Conservation (phyloP, 345 rosid species). For the Euphorbia peplus region DNA sequence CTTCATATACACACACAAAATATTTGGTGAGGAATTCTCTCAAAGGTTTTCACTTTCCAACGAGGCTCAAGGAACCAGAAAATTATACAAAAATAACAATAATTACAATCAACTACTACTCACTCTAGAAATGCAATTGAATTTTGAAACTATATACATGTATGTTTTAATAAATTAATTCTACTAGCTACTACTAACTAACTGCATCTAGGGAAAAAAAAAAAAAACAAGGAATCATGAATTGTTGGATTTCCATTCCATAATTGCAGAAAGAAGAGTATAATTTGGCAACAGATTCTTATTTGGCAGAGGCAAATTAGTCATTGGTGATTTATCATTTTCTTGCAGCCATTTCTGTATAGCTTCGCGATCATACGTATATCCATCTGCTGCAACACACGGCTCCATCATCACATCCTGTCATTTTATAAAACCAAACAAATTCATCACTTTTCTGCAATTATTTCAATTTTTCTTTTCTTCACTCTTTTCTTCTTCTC, state of each 20-base stretch:
- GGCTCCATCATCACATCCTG: slow-evolving; percentile 85
- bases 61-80: no score
- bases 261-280: slow-evolving; percentile 58
- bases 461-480: not conserved
- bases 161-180: no score
- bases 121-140: no score
- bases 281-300: slow-evolving; percentile 64
- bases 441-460: not conserved
- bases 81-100: no score
- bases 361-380: slow-evolving; percentile 68
- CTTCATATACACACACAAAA: no score
- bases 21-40: no score
- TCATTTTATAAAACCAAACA: slow-evolving; percentile 2
- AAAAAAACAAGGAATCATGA: slow-evolving; percentile 13
- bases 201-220: not conserved
- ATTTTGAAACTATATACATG: no score
- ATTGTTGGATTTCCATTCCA: slow-evolving; percentile 55
- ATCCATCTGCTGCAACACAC: slow-evolving; percentile 87
- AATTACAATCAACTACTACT: no score
- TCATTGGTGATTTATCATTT: slow-evolving; percentile 62
- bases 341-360: slow-evolving; percentile 66
- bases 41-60: no score
- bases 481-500: not conserved
- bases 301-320: slow-evolving; percentile 43
- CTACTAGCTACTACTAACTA: no score